These are phyloP conservation scores for Macrolepiota dolichaula DNA, from an alignment of 768 basidiomycete genomes.

Conservation along the genomic window DNA sequence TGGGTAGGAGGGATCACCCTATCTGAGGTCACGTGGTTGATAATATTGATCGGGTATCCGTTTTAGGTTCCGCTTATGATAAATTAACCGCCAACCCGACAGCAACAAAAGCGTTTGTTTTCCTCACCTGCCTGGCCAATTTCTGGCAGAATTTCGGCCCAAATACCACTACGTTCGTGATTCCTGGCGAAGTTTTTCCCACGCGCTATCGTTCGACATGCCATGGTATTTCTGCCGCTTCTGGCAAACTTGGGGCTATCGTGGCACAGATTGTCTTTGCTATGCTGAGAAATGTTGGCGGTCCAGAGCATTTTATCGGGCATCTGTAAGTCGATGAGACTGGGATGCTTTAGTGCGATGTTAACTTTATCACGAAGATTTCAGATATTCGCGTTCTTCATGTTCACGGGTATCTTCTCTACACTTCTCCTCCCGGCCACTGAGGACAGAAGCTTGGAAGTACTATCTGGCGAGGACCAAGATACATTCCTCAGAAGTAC, in stretches of 20 bases:
- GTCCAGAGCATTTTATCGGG: conserved; percentile 53
- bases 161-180: conserved; percentile 75
- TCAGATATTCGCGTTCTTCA: conserved; percentile 82
- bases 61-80: conserved; percentile 65
- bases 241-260: conserved; percentile 82
- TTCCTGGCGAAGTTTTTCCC: conserved; percentile 84
- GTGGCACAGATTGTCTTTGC: conserved; percentile 76
- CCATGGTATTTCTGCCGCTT: conserved; percentile 81
- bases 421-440: conserved; percentile 82
- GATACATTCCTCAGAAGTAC: conserved; percentile 48
- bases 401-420: conserved; percentile 81
- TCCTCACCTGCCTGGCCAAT: conserved; percentile 83
- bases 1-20: conserved; percentile 45
- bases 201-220: conserved; percentile 86
- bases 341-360: background rate
- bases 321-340: conserved; percentile 59
- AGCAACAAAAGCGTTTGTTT: conserved; percentile 62
- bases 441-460: conserved; percentile 61
- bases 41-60: background rate
- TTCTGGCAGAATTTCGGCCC: conserved; percentile 91
- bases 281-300: conserved; percentile 65
- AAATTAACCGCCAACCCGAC: conserved; percentile 40
- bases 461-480: conserved; percentile 71
- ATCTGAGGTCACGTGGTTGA: too few relatives aligned
- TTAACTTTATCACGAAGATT: conserved; percentile 35